phyloP scores from a whole-genome alignment of 2,329 filamentous ascomycete species.

The Fusarium buharicum region DNA sequence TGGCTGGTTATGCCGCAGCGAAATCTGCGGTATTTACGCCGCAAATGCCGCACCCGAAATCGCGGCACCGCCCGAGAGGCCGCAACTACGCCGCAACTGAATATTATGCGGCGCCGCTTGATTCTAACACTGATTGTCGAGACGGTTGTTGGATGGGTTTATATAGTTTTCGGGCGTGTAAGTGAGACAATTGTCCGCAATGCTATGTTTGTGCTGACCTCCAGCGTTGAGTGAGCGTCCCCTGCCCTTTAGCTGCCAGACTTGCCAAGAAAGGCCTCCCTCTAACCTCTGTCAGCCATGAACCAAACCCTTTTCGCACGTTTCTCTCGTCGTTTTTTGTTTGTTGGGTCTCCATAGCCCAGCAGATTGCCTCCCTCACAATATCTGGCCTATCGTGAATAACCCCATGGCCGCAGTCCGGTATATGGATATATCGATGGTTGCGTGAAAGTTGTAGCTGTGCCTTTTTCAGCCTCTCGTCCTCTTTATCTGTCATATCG shows the following conservation, averaged over 20 bases:
- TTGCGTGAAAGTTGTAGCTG: conserved; percentile 32
- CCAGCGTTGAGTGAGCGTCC: neutral
- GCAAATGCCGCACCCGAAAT: neutral
- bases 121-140: no score
- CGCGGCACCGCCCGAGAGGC: neutral
- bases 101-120: conserved; percentile 12
- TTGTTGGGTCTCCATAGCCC: conserved; percentile 31
- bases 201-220: no score
- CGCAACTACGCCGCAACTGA: conserved; percentile 14
- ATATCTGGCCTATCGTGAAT: conserved; percentile 27
- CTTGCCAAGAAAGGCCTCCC: neutral
- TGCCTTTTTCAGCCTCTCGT: conserved; percentile 35
- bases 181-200: no score
- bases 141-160: no score
- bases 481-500: conserved; percentile 29
- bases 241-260: neutral
- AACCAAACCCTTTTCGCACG: neutral
- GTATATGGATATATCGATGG: conserved; percentile 32
- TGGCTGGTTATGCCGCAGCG: conserved; percentile 16
- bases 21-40: neutral
- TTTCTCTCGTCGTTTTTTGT: accelerated
- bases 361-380: conserved; percentile 23
- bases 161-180: no score
- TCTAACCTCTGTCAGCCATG: neutral
- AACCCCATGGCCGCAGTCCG: conserved; percentile 35